These are phyloP conservation scores for Collybiopsis luxurians DNA, from an alignment of 768 basidiomycete species.

Conservation along the genomic window DNA sequence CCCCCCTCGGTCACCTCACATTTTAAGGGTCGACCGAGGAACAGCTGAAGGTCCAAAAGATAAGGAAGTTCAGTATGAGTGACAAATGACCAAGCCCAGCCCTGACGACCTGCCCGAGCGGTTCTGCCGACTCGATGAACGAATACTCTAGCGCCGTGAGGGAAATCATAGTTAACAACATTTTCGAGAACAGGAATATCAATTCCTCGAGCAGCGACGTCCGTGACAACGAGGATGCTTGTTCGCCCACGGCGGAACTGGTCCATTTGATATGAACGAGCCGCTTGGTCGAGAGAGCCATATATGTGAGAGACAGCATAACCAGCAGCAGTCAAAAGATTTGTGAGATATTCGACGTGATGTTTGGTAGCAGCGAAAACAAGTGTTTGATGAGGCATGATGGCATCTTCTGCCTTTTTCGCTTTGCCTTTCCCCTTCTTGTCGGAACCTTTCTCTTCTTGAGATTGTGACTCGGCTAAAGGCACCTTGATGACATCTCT, in stretches of 20 bases:
- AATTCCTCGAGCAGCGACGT: conserved; percentile 97
- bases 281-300: conserved; percentile 90
- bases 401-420: conserved; percentile 49
- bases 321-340: conserved; percentile 73
- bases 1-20: conserved; percentile 45
- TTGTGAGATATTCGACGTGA: conserved; percentile 92
- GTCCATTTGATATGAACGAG: conserved; percentile 88
- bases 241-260: conserved; percentile 80
- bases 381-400: conserved; percentile 86
- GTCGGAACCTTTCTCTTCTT: conserved; percentile 28
- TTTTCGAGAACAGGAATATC: conserved; percentile 97
- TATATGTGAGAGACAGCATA: conserved; percentile 94
- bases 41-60: conserved; percentile 89
- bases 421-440: conserved; percentile 46
- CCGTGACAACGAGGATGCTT: conserved; percentile 90
- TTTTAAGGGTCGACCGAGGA: conserved; percentile 77
- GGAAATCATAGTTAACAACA: conserved; percentile 98
- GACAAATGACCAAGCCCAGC: conserved; percentile 96
- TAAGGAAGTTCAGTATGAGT: conserved; percentile 85
- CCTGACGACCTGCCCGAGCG: conserved; percentile 90
- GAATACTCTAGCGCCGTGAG: conserved; percentile 89
- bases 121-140: conserved; percentile 97
- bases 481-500: conserved; percentile 88
- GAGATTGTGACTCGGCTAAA: conserved; percentile 35
- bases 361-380: conserved; percentile 97